Conservation (phyloP, 2,329 filamentous ascomycete genomes). For the Penicillium hordei region DNA sequence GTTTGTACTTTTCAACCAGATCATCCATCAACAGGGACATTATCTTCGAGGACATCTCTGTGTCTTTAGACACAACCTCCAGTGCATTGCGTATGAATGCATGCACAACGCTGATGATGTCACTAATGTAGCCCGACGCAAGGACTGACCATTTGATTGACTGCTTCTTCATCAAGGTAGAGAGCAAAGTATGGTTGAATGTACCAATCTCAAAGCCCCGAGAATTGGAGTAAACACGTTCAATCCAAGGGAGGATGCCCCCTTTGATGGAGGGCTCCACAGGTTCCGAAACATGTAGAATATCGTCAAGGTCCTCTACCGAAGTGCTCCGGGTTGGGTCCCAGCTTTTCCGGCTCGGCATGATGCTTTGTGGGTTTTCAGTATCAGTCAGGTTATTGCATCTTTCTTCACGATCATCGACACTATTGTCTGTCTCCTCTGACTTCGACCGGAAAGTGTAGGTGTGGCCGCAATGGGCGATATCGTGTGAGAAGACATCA, state of each 20-base stretch:
- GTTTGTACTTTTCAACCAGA: slow-evolving; percentile 41
- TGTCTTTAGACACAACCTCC: slow-evolving; percentile 45
- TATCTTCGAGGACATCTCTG: slow-evolving; percentile 44
- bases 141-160: slow-evolving; percentile 55
- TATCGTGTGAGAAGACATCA: neutral
- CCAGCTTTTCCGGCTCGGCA: neutral
- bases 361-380: neutral
- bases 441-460: neutral
- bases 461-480: neutral
- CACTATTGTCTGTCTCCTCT: neutral
- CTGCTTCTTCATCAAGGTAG: slow-evolving; percentile 52
- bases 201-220: neutral
- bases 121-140: slow-evolving; percentile 51
- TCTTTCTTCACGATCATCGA: neutral
- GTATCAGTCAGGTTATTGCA: no score
- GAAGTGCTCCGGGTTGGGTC: neutral
- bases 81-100: slow-evolving; percentile 52
- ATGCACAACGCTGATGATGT: slow-evolving; percentile 54
- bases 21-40: slow-evolving; percentile 46
- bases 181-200: neutral
- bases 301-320: neutral
- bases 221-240: neutral
- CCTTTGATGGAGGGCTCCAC: neutral
- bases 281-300: neutral
- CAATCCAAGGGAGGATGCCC: neutral